Base-by-base conservation (phyloP, 768 basidiomycete genomes). In the Steccherinum ochraceum region DNA sequence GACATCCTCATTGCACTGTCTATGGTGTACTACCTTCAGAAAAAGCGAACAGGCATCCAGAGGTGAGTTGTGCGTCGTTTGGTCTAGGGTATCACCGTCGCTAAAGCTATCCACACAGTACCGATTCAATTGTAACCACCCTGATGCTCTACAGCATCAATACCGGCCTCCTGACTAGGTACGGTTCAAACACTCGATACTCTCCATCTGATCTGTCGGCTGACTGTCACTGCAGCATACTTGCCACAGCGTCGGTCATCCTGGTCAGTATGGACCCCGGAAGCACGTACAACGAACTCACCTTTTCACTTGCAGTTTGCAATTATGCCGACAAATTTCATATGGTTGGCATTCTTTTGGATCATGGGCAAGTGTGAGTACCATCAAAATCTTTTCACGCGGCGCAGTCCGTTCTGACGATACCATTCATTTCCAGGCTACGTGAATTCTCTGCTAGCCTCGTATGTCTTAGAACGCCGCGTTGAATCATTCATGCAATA, bases 1-100 rank as follows among this genome's bases (percentile, higher is more conserved):
- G 77, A 79, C 55, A 65, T 76, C 51, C 64, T 77, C 51, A 77
- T 79, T 44, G 78, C 77, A 2, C 52, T 64, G 44, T 64, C 74
- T 12, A 68, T 80, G 49, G 76, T 74, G 56, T 77, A 72, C 54
- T 76, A 72, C 51, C 64, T 80, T 45, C 69, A 67, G n/a, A 69
- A 66, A n/a, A 63, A 65, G 56, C 70, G 73, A 24, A 78, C 77
- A n/a, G 76, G 76, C 16, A 71, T 75, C 50, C 51, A 62, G 42
- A 62, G 69, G 75, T 72, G 49, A 55, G 65, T 60, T 24, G 12
- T 4, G 20, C 21, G 12, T 3, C 30, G 16, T 49, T 12, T 27
- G 12, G 4, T 19, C n/a, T n/a, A n/a, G n/a, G n/a, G n/a, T n/a
- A 12, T 11, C 5, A n/a, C 35, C 11, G 35, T 39, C 35, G n/a